Percentiles rank a stretch among this genome's conserved stretches.
Evolutionary conservation across 345 rosid species (phyloP).

Genomic region (Eucalyptus sp.): DNA sequence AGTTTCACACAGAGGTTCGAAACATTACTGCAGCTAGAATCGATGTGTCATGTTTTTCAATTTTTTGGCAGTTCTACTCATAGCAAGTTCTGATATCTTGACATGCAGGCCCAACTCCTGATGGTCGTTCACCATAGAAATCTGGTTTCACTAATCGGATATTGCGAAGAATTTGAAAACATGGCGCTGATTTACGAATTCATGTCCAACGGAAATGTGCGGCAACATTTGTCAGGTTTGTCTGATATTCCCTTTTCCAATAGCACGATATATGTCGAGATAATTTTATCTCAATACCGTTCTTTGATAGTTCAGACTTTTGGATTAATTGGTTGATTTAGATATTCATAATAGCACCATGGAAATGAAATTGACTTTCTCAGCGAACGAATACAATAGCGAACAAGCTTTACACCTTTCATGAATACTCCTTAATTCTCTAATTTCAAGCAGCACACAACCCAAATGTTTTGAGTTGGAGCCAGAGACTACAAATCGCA

Average conservation of each 20-base stretch:
- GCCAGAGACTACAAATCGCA: conserved; percentile 23
- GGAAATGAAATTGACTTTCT: no score
- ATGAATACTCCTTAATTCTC: not conserved
- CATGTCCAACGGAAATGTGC: conserved; percentile 22
- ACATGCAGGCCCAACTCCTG: conserved; percentile 7
- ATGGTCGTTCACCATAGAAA: conserved; percentile 16
- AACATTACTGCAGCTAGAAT: no score
- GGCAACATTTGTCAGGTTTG: conserved; percentile 12
- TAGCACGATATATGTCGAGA: not conserved
- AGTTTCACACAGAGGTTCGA: not conserved
- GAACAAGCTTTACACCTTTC: not conserved
- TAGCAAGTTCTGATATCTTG: not conserved
- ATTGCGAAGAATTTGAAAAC: conserved; percentile 7
- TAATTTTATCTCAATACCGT: not conserved
- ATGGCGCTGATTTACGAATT: conserved; percentile 21
- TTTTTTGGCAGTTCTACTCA: no score
- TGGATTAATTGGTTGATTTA: not conserved
- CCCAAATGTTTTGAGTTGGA: not conserved
- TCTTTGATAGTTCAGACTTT: not conserved
- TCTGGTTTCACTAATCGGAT: conserved; percentile 15
- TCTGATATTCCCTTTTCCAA: not conserved
- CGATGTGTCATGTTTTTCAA: no score
- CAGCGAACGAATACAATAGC: no score
- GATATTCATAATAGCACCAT: not conserved
- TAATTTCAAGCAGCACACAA: not conserved